Evolutionary conservation across 2,329 filamentous ascomycete genomes (phyloP), one percentile per base, ranked within the genome.

Genomic region (Trichoderma breve): DNA sequence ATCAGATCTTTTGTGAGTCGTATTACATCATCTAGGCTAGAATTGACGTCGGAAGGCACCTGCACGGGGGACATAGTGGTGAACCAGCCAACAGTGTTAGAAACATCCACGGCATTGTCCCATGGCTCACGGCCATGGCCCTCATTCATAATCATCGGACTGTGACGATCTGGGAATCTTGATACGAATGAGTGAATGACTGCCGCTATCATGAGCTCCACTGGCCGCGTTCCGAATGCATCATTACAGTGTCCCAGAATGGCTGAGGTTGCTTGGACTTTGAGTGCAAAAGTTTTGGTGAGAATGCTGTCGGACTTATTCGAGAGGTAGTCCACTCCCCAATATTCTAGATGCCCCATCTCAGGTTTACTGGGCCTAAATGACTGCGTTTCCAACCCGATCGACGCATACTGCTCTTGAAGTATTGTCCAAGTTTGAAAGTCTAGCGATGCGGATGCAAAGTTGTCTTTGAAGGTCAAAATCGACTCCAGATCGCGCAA

Each of bases 401-500:
- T 18, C 14, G 36, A 15, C 1, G 36, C 36, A 39, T 18, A 39
- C 36, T 39, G 36, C 15, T 39, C 14, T 39, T 39, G 36, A 15
- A 39, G 36, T 39, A 18, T 15, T 39, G 36, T 18, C 36, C 36
- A 39, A 15, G 36, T 39, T 3, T 39, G 36, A 39, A 39, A 39
- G 15, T 39, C 15, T 8, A 18, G 36, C 36, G 36, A 39, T 18
- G 36, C 36, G 15, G 36, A 39, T 11, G 43, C 36, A n/a, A 66
- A 26, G 14, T 24, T 26, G 43, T 60, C 57, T 26, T 60, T 60
- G 6, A 14, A 60, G 15, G 24, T 60, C 24, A 34, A 60, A 34
- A 34, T 60, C 6, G 80, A 80, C 66, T 84, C 82, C 4, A 84
- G 75, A 63, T 84, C 82, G 64, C 82, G 80, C 0, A 84, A 76